These are phyloP conservation scores for Lindgomyces ingoldianus DNA, from an alignment of 495 filamentous ascomycete species.

Conservation along the genomic window DNA sequence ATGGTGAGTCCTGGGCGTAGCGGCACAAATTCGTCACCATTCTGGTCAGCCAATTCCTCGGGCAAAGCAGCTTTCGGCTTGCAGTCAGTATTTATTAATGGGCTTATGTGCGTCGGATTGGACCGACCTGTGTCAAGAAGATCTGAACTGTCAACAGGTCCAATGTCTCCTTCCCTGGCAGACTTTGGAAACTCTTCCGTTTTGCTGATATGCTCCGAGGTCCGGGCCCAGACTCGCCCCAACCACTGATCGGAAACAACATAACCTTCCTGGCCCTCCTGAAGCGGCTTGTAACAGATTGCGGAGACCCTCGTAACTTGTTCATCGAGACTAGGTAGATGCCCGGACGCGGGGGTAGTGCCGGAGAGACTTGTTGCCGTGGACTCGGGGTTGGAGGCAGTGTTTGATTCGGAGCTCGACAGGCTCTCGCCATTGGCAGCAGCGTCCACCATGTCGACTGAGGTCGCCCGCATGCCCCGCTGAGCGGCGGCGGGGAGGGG, in stretches of 20 bases:
- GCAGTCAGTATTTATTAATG: conserved; percentile 5
- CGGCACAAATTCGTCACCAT: conserved; percentile 67
- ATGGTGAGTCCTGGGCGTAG: conserved; percentile 69
- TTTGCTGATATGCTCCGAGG: conserved; percentile 53
- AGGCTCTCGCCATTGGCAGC: conserved; percentile 20
- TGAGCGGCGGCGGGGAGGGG: conserved; percentile 5
- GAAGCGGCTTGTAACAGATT: conserved; percentile 52
- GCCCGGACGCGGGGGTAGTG: neutral
- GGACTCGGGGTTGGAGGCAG: conserved; percentile 30
- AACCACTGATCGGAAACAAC: conserved; percentile 82
- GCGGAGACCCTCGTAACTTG: conserved; percentile 72
- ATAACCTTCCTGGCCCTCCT: conserved; percentile 73
- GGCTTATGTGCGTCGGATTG: neutral
- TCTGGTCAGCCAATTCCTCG: conserved; percentile 53
- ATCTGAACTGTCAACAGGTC: conserved; percentile 83
- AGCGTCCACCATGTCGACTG: conserved; percentile 37
- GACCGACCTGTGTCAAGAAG: conserved; percentile 39
- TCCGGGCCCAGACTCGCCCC: conserved; percentile 67
- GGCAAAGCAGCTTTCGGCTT: conserved; percentile 3
- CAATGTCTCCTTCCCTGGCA: conserved; percentile 63
- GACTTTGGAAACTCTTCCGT: conserved; percentile 60
- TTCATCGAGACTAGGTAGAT: conserved; percentile 58
- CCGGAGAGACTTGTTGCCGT: conserved; percentile 31
- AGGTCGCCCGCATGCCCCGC: conserved; percentile 23
- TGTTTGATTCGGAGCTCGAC: conserved; percentile 20